Conservation (phyloP, 2,329 filamentous ascomycete genomes). For the Plenodomus tracheiphilus region DNA sequence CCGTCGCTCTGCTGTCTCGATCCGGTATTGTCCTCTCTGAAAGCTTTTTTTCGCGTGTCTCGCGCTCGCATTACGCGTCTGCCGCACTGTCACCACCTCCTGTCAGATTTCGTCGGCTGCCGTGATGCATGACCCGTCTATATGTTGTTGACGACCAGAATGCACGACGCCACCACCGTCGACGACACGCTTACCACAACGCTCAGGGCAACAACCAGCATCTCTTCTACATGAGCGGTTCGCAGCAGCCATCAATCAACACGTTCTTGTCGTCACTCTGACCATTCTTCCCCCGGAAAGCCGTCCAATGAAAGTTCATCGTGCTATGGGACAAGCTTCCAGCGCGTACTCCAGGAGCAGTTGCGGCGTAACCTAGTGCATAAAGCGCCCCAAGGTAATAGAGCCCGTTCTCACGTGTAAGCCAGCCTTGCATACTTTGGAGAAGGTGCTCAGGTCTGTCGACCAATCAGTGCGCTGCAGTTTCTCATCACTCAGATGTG, state of each 20-base stretch:
- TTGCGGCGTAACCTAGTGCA: neutral
- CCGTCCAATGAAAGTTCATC: neutral
- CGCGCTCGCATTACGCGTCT: slow-evolving; percentile 7
- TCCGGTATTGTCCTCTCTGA: slow-evolving; percentile 5
- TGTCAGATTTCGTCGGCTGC: neutral
- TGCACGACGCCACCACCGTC: slow-evolving; percentile 24
- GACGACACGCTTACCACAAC: slow-evolving; percentile 12
- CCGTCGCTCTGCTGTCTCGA: slow-evolving; percentile 10
- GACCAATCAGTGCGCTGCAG: slow-evolving; percentile 37
- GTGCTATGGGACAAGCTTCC: neutral
- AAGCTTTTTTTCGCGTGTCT: slow-evolving; percentile 4
- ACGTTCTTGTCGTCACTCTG: neutral
- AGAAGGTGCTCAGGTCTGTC: slow-evolving; percentile 12
- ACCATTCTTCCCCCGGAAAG: neutral
- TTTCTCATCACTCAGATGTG: slow-evolving; percentile 39
- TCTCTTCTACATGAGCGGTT: neutral
- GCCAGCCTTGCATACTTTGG: slow-evolving; percentile 17
- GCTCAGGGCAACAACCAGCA: slow-evolving; percentile 1
- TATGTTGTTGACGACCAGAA: slow-evolving; percentile 8
- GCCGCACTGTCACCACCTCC: slow-evolving; percentile 14
- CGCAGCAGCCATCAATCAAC: neutral
- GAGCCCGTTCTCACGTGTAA: slow-evolving; percentile 28
- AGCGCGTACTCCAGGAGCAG: neutral
- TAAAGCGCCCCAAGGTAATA: slow-evolving; percentile 5
- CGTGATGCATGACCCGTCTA: slow-evolving; percentile 9